Conservation (phyloP, 805 yeast genomes). For the Candida succiphila region DNA sequence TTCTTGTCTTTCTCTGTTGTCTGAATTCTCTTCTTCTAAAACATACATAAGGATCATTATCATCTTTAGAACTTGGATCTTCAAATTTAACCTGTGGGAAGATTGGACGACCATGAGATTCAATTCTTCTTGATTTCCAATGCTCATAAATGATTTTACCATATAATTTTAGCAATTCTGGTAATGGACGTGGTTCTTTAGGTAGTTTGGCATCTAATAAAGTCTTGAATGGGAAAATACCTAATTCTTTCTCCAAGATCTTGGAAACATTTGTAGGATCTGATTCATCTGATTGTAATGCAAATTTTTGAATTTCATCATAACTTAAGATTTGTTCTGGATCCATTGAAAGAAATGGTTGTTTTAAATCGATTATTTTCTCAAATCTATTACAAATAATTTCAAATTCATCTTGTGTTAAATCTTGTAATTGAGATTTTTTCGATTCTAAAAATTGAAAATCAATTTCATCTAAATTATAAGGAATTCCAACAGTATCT, state of each 20-base stretch:
- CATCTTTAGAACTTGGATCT: conserved; percentile 74
- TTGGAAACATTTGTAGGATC: conserved; percentile 51
- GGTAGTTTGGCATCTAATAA: conserved; percentile 40
- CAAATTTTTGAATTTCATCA: conserved; percentile 53
- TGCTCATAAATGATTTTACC: conserved; percentile 68
- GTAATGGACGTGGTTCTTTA: conserved; percentile 32
- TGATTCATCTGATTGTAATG: conserved; percentile 31
- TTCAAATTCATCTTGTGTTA: conserved; percentile 85
- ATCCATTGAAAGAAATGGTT: conserved; percentile 83
- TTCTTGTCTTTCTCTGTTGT: conserved; percentile 91
- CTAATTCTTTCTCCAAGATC: conserved; percentile 44
- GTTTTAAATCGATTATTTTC: conserved; percentile 62
- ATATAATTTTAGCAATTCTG: conserved; percentile 40
- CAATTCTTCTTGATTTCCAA: conserved; percentile 71
- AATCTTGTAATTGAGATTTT: conserved; percentile 12
- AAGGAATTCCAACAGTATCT: conserved; percentile 79
- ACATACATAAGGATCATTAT: conserved; percentile 89
- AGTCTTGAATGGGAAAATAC: conserved; percentile 47
- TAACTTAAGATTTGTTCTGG: conserved; percentile 65
- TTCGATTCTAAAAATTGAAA: conserved; percentile 47
- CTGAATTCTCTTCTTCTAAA: conserved; percentile 93
- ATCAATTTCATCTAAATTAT: conserved; percentile 86
- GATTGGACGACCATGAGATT: conserved; percentile 57
- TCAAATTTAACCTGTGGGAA: conserved; percentile 76
- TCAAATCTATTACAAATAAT: conserved; percentile 66